A percentile compares a stretch with the other conserved stretches of the same genome.
These are phyloP conservation scores for Coleophoma crateriformis DNA, from an alignment of 2,329 filamentous ascomycete species.

Conservation along the genomic window DNA sequence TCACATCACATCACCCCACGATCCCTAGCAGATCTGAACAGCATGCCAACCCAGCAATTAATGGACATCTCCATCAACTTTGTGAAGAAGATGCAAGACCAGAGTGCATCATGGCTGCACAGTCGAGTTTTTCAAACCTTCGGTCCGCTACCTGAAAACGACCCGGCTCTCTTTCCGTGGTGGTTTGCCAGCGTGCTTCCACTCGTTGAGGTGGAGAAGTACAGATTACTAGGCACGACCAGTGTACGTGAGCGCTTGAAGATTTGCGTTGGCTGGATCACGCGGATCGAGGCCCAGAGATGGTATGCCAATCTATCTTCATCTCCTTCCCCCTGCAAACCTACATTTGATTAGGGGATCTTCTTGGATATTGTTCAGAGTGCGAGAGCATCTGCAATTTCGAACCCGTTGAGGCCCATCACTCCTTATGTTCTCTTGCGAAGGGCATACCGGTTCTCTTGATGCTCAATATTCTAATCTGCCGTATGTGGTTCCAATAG, in stretches of 20 bases:
- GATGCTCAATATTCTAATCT: too few relatives aligned
- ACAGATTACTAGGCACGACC: constrained; percentile 63
- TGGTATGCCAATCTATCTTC: constrained; percentile 12
- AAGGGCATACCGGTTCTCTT: too few relatives aligned
- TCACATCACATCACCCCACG: constrained; percentile 8
- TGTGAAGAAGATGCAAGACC: constrained; percentile 60
- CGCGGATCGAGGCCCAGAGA: constrained; percentile 34
- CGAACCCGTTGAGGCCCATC: too few relatives aligned
- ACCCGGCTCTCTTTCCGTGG: constrained; percentile 77
- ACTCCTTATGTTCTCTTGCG: too few relatives aligned
- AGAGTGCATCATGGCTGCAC: constrained; percentile 71
- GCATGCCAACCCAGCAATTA: constrained; percentile 60
- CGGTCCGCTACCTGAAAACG: constrained; percentile 64
- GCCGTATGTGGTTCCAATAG: too few relatives aligned
- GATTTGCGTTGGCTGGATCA: constrained; percentile 75
- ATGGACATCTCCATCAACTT: constrained; percentile 63
- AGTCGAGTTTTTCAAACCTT: constrained; percentile 68
- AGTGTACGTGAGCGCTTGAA: constrained; percentile 80
- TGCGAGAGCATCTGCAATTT: background rate
- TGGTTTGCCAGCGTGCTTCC: constrained; percentile 85
- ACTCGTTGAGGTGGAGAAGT: constrained; percentile 73
- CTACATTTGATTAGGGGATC: background rate
- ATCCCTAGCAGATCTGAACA: constrained; percentile 25
- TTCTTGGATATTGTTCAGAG: background rate
- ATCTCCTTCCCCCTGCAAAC: background rate